phyloP scores from a whole-genome alignment of 1,284 basidiomycete species.

The Kalmanozyma brasiliensis region DNA sequence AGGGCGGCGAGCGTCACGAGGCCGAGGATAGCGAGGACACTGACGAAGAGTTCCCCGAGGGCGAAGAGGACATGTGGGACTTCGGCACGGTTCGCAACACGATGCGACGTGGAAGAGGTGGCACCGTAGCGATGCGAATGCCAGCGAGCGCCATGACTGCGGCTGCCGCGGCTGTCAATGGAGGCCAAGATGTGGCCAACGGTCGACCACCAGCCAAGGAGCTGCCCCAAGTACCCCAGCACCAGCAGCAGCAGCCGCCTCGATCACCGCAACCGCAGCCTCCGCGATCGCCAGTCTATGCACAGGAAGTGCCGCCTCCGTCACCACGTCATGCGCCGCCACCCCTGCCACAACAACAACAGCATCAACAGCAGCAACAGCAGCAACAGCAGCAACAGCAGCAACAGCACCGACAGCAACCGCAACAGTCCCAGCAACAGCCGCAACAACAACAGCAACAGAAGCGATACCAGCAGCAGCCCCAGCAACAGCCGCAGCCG shows the following conservation, averaged over 20 bases:
- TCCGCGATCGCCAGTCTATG: constrained; percentile 19
- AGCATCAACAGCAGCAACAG: constrained; percentile 16
- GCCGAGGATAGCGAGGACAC: constrained; percentile 52
- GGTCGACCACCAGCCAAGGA: constrained; percentile 36
- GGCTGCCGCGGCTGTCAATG: constrained; percentile 38
- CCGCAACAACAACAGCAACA: constrained; percentile 23
- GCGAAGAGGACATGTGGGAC: constrained; percentile 60
- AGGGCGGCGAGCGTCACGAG: constrained; percentile 72
- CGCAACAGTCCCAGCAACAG: neutral
- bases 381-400: constrained; percentile 26
- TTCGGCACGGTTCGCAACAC: constrained; percentile 61
- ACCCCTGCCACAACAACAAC: constrained; percentile 17
- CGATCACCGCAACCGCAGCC: constrained; percentile 22
- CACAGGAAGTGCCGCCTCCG: constrained; percentile 19
- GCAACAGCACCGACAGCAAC: constrained; percentile 9
- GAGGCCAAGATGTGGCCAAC: constrained; percentile 15
- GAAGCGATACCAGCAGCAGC: constrained; percentile 23
- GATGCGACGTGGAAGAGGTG: constrained; percentile 47
- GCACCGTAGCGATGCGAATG: constrained; percentile 51
- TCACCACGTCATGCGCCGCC: constrained; percentile 19
- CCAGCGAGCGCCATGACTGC: constrained; percentile 50
- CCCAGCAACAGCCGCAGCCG: constrained; percentile 11
- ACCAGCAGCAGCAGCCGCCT: constrained; percentile 19
- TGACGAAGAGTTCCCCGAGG: constrained; percentile 53
- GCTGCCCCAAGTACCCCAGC: constrained; percentile 38